Percentiles rank a stretch among this genome's conserved stretches.
Conservation (phyloP, 306 rosid genomes). For the Casuarina cunninghamiana region DNA sequence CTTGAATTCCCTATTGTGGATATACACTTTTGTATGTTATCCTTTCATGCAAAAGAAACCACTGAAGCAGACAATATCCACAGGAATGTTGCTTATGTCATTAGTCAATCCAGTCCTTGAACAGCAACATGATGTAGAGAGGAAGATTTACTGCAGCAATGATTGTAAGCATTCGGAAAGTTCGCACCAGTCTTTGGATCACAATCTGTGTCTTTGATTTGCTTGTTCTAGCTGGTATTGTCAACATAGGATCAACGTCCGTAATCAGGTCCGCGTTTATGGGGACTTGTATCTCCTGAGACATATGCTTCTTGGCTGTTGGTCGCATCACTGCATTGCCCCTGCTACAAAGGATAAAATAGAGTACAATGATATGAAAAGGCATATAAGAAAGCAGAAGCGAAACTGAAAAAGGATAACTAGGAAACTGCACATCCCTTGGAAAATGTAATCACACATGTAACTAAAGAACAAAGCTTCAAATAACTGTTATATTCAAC, state of each 20-base stretch:
- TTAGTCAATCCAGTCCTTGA: slow-evolving; percentile 88
- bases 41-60: neutral
- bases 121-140: slow-evolving; percentile 72
- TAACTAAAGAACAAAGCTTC: neutral
- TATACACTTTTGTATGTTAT: neutral
- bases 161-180: slow-evolving; percentile 47
- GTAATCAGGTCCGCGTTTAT: slow-evolving; percentile 49
- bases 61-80: slow-evolving; percentile 10
- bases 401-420: neutral
- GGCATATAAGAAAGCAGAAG: too few relatives aligned
- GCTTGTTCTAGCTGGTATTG: slow-evolving; percentile 46
- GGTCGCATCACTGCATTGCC: slow-evolving; percentile 72
- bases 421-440: neutral
- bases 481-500: slow-evolving; percentile 16
- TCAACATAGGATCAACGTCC: slow-evolving; percentile 43
- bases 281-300: slow-evolving; percentile 48
- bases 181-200: slow-evolving; percentile 66
- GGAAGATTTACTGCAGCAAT: slow-evolving; percentile 80
- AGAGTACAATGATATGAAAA: neutral
- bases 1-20: neutral
- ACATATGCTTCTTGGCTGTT: slow-evolving; percentile 51
- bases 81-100: slow-evolving; percentile 9
- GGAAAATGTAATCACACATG: neutral
- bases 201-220: slow-evolving; percentile 50
- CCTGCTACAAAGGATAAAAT: slow-evolving; percentile 40